Conservation (phyloP, 2,329 filamentous ascomycete genomes). For the Diaporthe australafricana region DNA sequence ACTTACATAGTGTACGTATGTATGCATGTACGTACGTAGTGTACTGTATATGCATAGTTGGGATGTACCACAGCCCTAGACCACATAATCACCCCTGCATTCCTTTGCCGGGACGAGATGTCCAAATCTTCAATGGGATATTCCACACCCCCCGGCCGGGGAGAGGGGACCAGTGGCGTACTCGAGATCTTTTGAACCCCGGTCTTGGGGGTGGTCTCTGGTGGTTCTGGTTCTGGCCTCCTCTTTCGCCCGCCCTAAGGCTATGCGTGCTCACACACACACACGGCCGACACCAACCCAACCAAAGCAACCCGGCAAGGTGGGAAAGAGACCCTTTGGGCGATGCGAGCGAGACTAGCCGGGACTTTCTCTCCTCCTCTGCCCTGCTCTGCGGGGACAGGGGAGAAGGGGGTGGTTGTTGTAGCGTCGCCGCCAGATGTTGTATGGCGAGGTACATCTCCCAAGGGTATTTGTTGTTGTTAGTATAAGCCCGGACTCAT, state of each 20-base stretch:
- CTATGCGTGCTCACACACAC: slow-evolving; percentile 33
- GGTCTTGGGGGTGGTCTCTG: not conserved
- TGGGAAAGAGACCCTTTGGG: slow-evolving; percentile 1
- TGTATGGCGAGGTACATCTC: not conserved
- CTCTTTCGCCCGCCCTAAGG: slow-evolving; percentile 28
- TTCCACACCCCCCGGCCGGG: not conserved
- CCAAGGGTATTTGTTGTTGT: not conserved
- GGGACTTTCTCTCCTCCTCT: not conserved
- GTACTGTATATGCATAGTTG: slow-evolving; percentile 7
- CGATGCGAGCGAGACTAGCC: slow-evolving; percentile 5
- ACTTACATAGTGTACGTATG: no score
- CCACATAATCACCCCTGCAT: slow-evolving; percentile 35
- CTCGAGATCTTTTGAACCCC: slow-evolving; percentile 27
- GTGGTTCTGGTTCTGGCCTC: not conserved
- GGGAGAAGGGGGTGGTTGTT: slow-evolving; percentile 16
- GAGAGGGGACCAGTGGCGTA: slow-evolving; percentile 28
- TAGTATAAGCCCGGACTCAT: slow-evolving; percentile 18
- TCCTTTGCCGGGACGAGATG: slow-evolving; percentile 28
- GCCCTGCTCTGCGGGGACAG: not conserved
- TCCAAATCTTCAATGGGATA: slow-evolving; percentile 31
- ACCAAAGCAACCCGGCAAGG: not conserved
- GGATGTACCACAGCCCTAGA: slow-evolving; percentile 9
- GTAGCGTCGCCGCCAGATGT: not conserved
- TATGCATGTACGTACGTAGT: no score
- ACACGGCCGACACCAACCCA: slow-evolving; percentile 7